A percentile compares a stretch with the other conserved stretches of the same genome.
These are phyloP conservation scores for Mycena crocata DNA, from an alignment of 768 basidiomycete genomes.

Conservation along the genomic window DNA sequence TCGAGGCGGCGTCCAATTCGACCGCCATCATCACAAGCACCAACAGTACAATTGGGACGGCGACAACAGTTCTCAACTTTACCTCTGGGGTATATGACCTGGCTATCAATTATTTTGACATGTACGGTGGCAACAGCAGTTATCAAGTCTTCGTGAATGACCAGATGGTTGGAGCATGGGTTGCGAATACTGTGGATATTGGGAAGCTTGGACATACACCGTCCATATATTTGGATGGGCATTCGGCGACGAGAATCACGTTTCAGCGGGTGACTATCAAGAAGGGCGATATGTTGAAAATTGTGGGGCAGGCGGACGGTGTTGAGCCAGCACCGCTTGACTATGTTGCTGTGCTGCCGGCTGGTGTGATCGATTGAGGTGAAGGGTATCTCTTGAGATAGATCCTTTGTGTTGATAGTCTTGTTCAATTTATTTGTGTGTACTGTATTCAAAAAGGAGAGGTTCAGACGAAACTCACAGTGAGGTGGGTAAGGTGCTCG, in stretches of 20 bases:
- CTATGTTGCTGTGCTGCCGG: conserved; percentile 30
- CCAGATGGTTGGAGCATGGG: conserved; percentile 26
- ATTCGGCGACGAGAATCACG: conserved; percentile 33
- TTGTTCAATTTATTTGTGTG: conserved; percentile 21
- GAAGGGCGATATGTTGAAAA: conserved; percentile 30
- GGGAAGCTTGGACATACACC: conserved; percentile 33
- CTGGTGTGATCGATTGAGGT: conserved; percentile 29
- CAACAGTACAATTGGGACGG: conserved; percentile 30
- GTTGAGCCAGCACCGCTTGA: conserved; percentile 32
- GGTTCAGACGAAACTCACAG: too few species aligned
- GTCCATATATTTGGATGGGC: conserved; percentile 29
- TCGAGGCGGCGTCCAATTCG: conserved; percentile 29
- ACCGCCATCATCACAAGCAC: conserved; percentile 26
- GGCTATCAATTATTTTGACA: conserved; percentile 30
- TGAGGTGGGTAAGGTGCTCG: too few species aligned
- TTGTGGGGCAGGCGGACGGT: conserved; percentile 31
- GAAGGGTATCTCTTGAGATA: conserved; percentile 14
- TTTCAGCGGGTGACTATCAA: conserved; percentile 27
- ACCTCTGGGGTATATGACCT: conserved; percentile 32
- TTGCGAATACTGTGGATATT: conserved; percentile 31
- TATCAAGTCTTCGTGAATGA: conserved; percentile 24
- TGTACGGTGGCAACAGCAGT: conserved; percentile 29
- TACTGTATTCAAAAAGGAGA: conserved; percentile 17
- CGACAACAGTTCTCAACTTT: conserved; percentile 28
- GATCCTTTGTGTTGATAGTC: conserved; percentile 13